Conservation (phyloP, 306 rosid genomes). For the Vicia sativa region DNA sequence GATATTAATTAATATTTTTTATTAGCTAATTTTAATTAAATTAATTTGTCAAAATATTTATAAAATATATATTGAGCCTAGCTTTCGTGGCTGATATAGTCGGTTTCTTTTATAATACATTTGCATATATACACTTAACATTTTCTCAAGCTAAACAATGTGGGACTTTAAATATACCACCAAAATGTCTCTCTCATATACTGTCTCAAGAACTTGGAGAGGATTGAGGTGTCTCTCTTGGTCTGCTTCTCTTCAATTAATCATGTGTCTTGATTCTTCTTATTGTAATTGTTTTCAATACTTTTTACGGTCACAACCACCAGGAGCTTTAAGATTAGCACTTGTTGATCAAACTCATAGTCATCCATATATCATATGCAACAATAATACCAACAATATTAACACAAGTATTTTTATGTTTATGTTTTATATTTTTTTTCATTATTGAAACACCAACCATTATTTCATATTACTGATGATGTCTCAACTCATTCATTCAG, state of each 20-base stretch:
- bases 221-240: constrained; percentile 72
- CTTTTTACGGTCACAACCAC: constrained; percentile 60
- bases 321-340: constrained; percentile 10
- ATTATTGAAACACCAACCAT: background rate
- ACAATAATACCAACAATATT: too few relatives aligned
- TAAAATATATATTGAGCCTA: too few relatives aligned
- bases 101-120: too few relatives aligned
- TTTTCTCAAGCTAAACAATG: too few relatives aligned
- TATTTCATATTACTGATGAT: background rate
- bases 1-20: too few relatives aligned
- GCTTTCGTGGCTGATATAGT: too few relatives aligned
- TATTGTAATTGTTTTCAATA: constrained; percentile 4
- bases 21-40: too few relatives aligned
- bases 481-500: background rate
- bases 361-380: constrained; percentile 52
- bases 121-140: too few relatives aligned
- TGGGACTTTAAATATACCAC: too few relatives aligned
- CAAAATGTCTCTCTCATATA: too few relatives aligned
- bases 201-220: constrained; percentile 41
- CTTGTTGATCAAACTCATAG: constrained; percentile 60
- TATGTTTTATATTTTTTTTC: background rate
- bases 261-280: too few relatives aligned
- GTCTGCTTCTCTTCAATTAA: constrained; percentile 58
- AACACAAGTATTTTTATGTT: constrained; percentile 53
- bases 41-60: too few relatives aligned